phyloP scores from a whole-genome alignment of 2,329 filamentous ascomycete genomes.

The Pseudocercospora crystallina region DNA sequence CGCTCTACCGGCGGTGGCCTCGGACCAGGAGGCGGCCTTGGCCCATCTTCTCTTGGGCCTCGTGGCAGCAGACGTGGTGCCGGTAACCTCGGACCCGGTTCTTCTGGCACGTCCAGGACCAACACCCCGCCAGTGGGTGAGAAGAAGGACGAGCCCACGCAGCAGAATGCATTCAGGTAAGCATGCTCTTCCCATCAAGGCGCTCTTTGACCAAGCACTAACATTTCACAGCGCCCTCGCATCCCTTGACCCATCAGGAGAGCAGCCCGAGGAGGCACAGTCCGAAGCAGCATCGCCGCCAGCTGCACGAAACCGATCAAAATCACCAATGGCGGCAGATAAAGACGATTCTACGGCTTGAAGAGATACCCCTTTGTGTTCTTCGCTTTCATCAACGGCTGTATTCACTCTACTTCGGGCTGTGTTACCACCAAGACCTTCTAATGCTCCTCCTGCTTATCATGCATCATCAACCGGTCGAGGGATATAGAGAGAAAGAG shows the following conservation, averaged over 20 bases:
- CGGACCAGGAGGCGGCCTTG: constrained; percentile 74
- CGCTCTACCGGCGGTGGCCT: constrained; percentile 60
- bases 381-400: constrained; percentile 22
- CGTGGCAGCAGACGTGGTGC: constrained; percentile 70
- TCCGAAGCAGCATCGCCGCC: constrained; percentile 35
- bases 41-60: constrained; percentile 60
- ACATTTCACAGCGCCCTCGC: constrained; percentile 50
- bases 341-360: constrained; percentile 26
- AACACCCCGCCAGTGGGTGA: constrained; percentile 75
- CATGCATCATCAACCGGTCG: constrained; percentile 11
- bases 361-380: constrained; percentile 31
- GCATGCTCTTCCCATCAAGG: constrained; percentile 34
- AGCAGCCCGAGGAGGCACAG: constrained; percentile 62
- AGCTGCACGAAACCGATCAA: constrained; percentile 31
- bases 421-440: constrained; percentile 21
- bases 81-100: constrained; percentile 44
- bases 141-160: constrained; percentile 63
- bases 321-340: constrained; percentile 29
- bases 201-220: constrained; percentile 30
- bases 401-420: constrained; percentile 26
- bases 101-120: constrained; percentile 81
- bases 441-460: constrained; percentile 16
- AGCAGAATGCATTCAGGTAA: constrained; percentile 91
- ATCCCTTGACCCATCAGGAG: constrained; percentile 56
- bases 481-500: constrained; percentile 12